phyloP scores from a whole-genome alignment of 306 rosid genomes.

The Lathyrus oleraceus region DNA sequence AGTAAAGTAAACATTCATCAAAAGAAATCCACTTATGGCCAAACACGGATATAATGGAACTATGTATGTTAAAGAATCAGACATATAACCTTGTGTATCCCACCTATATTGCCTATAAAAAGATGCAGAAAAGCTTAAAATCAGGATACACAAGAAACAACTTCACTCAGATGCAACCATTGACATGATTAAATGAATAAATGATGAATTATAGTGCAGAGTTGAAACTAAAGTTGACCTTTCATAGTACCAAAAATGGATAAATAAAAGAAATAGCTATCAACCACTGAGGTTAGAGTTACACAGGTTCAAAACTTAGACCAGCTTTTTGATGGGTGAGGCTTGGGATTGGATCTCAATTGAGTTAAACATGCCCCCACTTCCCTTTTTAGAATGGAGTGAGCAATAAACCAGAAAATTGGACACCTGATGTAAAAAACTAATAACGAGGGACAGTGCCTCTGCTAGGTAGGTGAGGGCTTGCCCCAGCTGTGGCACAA shows the following conservation, averaged over 20 bases:
- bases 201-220: slow-evolving; percentile 3
- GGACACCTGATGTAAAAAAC: not conserved
- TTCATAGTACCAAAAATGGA: slow-evolving; percentile 10
- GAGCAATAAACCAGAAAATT: not conserved
- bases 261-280: not conserved
- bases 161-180: slow-evolving; percentile 11
- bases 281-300: not conserved
- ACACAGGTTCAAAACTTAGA: not conserved
- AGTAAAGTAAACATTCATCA: not conserved
- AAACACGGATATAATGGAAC: slow-evolving; percentile 1
- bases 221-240: slow-evolving; percentile 11
- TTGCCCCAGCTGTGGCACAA: slow-evolving; percentile 7
- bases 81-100: slow-evolving; percentile 2
- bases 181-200: slow-evolving; percentile 30
- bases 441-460: not conserved
- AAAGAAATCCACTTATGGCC: slow-evolving; percentile 17
- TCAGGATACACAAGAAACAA: slow-evolving; percentile 21
- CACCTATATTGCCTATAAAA: slow-evolving; percentile 4
- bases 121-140: not conserved
- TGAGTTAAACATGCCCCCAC: not conserved
- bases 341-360: not conserved
- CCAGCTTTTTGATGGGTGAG: slow-evolving; percentile 6
- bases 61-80: slow-evolving; percentile 10
- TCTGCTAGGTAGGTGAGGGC: not conserved
- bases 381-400: not conserved